Evolutionary conservation across 345 rosid species (phyloP).

Genomic region (Ricinus communis): DNA sequence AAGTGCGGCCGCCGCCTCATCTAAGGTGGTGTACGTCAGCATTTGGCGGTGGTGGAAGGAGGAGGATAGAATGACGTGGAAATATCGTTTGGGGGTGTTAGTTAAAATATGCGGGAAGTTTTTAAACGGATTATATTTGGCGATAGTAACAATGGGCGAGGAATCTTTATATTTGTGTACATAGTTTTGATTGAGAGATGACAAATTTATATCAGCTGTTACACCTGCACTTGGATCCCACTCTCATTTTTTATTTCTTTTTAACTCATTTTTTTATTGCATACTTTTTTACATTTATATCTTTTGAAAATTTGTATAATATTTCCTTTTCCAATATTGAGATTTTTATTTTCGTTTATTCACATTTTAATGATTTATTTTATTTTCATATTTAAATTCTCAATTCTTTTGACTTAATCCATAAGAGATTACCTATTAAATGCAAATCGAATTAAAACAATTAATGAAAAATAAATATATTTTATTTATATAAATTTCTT

Average conservation of each 20-base stretch:
- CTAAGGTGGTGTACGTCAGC: conserved; percentile 68
- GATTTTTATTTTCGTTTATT: no score
- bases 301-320: no score
- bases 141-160: not conserved
- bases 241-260: not conserved
- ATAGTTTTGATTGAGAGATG: not conserved
- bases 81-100: conserved; percentile 1
- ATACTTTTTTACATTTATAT: not conserved
- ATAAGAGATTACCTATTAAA: no score
- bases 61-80: conserved; percentile 9
- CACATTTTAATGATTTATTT: no score
- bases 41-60: conserved; percentile 33
- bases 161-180: not conserved
- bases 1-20: conserved; percentile 60
- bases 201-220: not conserved
- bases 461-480: no score
- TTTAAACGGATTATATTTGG: conserved; percentile 9
- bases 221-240: not conserved
- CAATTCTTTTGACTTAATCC: no score
- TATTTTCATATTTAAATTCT: no score
- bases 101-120: conserved; percentile 38
- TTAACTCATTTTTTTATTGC: no score
- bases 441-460: no score
- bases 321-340: no score
- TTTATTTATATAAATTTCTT: no score